Conservation (phyloP, 768 basidiomycete genomes). For the Leccinum aurantiacum region DNA sequence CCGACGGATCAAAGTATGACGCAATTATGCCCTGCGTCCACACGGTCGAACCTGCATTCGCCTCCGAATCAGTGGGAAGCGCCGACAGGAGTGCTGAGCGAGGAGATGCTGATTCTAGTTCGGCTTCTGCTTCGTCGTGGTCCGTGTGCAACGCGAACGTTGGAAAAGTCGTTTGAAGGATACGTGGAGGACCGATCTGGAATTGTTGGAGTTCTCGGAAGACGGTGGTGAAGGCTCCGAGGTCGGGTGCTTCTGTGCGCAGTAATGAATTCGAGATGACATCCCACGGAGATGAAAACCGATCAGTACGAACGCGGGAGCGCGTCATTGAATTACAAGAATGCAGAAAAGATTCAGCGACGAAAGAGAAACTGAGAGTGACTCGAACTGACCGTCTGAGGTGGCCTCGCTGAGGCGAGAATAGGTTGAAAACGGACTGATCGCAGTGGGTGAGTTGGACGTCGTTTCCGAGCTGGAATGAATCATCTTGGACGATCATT, state of each 20-base stretch:
- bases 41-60: conserved; percentile 57
- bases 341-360: conserved; percentile 5
- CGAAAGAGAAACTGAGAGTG: not conserved
- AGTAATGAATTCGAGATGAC: conserved; percentile 1
- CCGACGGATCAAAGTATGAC: conserved; percentile 49
- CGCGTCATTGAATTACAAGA: not conserved
- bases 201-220: conserved; percentile 64
- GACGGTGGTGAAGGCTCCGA: conserved; percentile 70
- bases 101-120: conserved; percentile 31
- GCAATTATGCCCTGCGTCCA: conserved; percentile 62
- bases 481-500: conserved; percentile 29
- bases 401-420: conserved; percentile 49
- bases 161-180: conserved; percentile 21
- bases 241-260: conserved; percentile 59
- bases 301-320: conserved; percentile 6
- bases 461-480: conserved; percentile 38
- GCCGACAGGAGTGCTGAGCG: conserved; percentile 25
- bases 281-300: conserved; percentile 13
- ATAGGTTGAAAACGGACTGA: conserved; percentile 41
- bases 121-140: conserved; percentile 19
- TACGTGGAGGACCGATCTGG: conserved; percentile 43
- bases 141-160: conserved; percentile 8
- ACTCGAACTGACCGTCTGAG: conserved; percentile 43
- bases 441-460: conserved; percentile 33
- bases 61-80: conserved; percentile 34